Evolutionary conservation across 2,329 filamentous ascomycete genomes (phyloP).

Genomic region (Scleromitrula shiraiana): DNA sequence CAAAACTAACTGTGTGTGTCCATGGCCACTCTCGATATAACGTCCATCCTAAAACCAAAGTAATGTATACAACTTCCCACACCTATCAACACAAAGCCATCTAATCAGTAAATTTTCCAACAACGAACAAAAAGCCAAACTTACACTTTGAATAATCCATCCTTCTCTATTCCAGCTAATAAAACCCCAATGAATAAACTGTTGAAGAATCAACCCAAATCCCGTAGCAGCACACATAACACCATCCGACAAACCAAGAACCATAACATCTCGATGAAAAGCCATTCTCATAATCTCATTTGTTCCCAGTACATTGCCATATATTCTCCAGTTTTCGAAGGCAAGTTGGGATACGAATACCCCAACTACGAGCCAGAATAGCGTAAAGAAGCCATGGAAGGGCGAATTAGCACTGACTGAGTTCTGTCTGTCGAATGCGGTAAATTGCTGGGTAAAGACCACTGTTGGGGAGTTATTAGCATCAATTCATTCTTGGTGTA

Average conservation of each 20-base stretch:
- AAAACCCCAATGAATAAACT: slow-evolving; percentile 47
- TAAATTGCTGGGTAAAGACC: slow-evolving; percentile 66
- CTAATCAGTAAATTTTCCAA: background rate
- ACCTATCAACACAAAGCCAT: slow-evolving; percentile 36
- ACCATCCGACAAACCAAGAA: slow-evolving; percentile 56
- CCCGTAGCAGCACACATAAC: slow-evolving; percentile 59
- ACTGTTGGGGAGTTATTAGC: slow-evolving; percentile 30
- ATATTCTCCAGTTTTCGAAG: slow-evolving; percentile 58
- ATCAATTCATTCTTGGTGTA: background rate
- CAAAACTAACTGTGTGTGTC: slow-evolving; percentile 65
- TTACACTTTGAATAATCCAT: slow-evolving; percentile 65
- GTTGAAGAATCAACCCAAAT: slow-evolving; percentile 59
- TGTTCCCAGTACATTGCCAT: slow-evolving; percentile 60
- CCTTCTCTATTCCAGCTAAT: slow-evolving; percentile 60
- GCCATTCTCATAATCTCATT: slow-evolving; percentile 67
- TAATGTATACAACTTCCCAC: slow-evolving; percentile 62
- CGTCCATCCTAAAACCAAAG: slow-evolving; percentile 54
- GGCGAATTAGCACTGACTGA: slow-evolving; percentile 54
- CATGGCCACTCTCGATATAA: slow-evolving; percentile 70
- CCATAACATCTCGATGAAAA: slow-evolving; percentile 47
- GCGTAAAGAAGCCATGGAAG: slow-evolving; percentile 71
- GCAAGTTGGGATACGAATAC: slow-evolving; percentile 60
- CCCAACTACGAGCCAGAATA: slow-evolving; percentile 67
- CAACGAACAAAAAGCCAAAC: slow-evolving; percentile 18
- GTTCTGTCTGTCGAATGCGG: slow-evolving; percentile 68